phyloP scores from a whole-genome alignment of 1,284 basidiomycete genomes.

The Apiotrichum domesticum region DNA sequence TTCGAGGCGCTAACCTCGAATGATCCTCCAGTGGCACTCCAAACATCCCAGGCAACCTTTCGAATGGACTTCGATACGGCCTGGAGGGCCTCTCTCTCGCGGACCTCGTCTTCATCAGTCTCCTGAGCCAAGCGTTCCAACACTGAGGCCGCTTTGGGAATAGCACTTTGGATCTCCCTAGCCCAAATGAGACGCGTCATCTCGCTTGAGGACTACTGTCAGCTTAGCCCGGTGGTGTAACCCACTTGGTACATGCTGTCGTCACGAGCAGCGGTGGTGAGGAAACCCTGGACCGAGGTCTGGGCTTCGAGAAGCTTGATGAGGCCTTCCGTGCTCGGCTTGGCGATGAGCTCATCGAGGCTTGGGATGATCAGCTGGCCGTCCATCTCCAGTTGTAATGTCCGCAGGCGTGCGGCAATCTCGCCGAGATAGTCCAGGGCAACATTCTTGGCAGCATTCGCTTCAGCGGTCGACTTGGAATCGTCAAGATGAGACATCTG shows the following conservation, averaged over 20 bases:
- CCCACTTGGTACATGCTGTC: conserved; percentile 35
- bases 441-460: conserved; percentile 73
- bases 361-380: conserved; percentile 44
- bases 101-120: conserved; percentile 17
- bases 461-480: conserved; percentile 65
- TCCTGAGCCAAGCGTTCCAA: conserved; percentile 29
- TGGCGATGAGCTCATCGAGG: conserved; percentile 64
- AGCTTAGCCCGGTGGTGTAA: not conserved
- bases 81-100: conserved; percentile 22
- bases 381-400: conserved; percentile 39
- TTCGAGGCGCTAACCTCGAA: conserved; percentile 38
- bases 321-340: conserved; percentile 53
- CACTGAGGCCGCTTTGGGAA: conserved; percentile 23
- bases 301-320: conserved; percentile 52
- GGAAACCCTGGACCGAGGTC: conserved; percentile 50
- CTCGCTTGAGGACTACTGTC: conserved; percentile 29
- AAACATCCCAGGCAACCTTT: conserved; percentile 22
- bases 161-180: conserved; percentile 30
- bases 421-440: conserved; percentile 88
- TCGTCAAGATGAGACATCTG: conserved; percentile 75
- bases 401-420: conserved; percentile 75
- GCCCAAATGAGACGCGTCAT: conserved; percentile 33
- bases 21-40: conserved; percentile 28
- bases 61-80: conserved; percentile 20
- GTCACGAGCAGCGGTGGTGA: conserved; percentile 25